Evolutionary conservation across 345 rosid species (phyloP).

Genomic region (Xanthoceras sorbifolium): DNA sequence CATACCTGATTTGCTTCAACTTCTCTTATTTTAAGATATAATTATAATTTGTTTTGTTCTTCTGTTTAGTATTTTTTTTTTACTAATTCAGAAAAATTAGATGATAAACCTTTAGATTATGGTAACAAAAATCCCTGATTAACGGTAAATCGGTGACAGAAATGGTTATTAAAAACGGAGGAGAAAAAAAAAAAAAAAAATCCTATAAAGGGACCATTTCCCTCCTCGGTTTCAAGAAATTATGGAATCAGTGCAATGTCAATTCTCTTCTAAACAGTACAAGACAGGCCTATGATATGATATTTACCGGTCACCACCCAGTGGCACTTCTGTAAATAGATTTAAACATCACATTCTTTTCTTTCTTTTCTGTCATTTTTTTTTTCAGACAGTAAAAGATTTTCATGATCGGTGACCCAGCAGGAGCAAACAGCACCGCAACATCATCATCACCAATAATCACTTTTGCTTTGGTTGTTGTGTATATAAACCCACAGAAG

Average conservation of each 20-base stretch:
- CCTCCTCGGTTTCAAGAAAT: too few species aligned
- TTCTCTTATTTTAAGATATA: too few species aligned
- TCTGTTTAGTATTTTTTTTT: not conserved
- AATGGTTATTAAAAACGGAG: too few species aligned
- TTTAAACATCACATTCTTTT: not conserved
- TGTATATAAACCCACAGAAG: not conserved
- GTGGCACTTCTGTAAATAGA: constrained; percentile 4
- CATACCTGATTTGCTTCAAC: too few species aligned
- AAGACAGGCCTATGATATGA: not conserved
- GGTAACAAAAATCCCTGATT: not conserved
- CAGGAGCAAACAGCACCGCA: not conserved
- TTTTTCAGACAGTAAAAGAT: not conserved
- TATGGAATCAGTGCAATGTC: too few species aligned
- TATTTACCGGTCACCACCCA: not conserved
- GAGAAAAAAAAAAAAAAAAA: not conserved
- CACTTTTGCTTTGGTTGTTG: not conserved
- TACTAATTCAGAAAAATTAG: too few species aligned
- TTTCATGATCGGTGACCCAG: not conserved
- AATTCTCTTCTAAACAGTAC: not conserved
- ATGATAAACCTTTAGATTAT: not conserved
- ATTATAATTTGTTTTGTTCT: too few species aligned
- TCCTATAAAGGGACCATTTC: not conserved
- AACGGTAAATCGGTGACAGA: not conserved
- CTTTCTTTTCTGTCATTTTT: not conserved
- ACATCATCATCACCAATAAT: not conserved